A percentile compares a stretch with the other conserved stretches of the same genome.
These are phyloP conservation scores for Leishmania guyanensis DNA, from an alignment of 208 protist species.

Conservation along the genomic window DNA sequence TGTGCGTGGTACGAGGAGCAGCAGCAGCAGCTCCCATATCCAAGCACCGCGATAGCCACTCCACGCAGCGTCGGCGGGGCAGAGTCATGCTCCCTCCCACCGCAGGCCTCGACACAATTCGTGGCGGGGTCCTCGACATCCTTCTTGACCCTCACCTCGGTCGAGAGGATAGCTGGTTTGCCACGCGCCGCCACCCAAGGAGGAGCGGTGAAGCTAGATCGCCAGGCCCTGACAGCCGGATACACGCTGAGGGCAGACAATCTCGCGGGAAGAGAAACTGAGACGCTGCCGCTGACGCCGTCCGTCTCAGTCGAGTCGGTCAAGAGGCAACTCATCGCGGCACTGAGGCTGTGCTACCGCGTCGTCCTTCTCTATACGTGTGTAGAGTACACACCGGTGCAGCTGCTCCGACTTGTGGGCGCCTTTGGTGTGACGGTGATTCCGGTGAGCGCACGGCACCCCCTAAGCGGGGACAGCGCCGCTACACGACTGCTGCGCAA, in stretches of 20 bases:
- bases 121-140: background rate
- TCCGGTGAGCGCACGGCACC: conserved; percentile 24
- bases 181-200: background rate
- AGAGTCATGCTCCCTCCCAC: background rate
- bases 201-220: background rate
- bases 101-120: background rate
- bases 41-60: background rate
- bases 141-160: background rate
- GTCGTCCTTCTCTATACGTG: conserved; percentile 31
- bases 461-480: conserved; percentile 29
- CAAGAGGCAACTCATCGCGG: conserved; percentile 1
- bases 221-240: background rate
- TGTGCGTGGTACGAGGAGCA: background rate
- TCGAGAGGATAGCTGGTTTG: background rate
- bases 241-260: background rate
- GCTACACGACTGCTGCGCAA: conserved; percentile 31
- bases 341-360: conserved; percentile 33
- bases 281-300: no score
- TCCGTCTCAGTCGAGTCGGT: no score
- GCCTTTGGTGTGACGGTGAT: conserved; percentile 14
- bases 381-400: conserved; percentile 29
- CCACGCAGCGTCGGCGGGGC: background rate
- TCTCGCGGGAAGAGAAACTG: background rate
- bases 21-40: background rate
- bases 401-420: conserved; percentile 28